phyloP scores from a whole-genome alignment of 2,329 filamentous ascomycete species.

The Monosporascus sp. region DNA sequence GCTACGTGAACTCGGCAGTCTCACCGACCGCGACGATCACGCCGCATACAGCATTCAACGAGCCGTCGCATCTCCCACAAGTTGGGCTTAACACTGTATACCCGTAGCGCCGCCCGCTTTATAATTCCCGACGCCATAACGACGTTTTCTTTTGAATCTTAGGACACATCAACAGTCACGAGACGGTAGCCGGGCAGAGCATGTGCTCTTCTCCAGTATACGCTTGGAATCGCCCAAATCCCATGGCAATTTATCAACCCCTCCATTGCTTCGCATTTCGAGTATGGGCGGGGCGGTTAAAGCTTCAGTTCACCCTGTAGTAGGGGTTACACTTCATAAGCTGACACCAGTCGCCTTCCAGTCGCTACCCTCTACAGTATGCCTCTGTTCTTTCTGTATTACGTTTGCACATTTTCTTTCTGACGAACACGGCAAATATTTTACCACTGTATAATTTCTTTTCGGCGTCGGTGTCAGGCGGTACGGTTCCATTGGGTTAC shows the following conservation, averaged over 20 bases:
- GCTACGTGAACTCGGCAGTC: conserved; percentile 17
- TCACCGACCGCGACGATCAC: conserved; percentile 25
- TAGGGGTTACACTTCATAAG: too few species aligned
- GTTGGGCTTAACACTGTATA: conserved; percentile 23
- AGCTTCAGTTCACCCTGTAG: too few species aligned
- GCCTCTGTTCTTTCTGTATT: not conserved
- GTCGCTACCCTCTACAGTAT: not conserved
- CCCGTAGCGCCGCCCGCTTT: not conserved
- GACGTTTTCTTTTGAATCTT: not conserved
- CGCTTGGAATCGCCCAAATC: too few species aligned
- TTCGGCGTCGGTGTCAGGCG: not conserved
- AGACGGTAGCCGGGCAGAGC: not conserved
- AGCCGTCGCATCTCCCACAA: conserved; percentile 18
- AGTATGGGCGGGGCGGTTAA: too few species aligned
- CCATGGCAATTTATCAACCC: too few species aligned
- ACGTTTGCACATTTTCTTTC: not conserved
- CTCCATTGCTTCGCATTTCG: too few species aligned
- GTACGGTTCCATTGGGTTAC: not conserved
- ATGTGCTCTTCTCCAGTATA: too few species aligned
- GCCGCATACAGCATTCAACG: conserved; percentile 20
- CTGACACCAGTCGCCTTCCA: too few species aligned
- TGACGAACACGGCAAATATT: not conserved
- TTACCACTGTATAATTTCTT: not conserved
- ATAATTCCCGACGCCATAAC: not conserved
- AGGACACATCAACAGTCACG: not conserved